These are phyloP conservation scores for Fonsecaea pedrosoi DNA, from an alignment of 2,329 filamentous ascomycete species.

Conservation along the genomic window DNA sequence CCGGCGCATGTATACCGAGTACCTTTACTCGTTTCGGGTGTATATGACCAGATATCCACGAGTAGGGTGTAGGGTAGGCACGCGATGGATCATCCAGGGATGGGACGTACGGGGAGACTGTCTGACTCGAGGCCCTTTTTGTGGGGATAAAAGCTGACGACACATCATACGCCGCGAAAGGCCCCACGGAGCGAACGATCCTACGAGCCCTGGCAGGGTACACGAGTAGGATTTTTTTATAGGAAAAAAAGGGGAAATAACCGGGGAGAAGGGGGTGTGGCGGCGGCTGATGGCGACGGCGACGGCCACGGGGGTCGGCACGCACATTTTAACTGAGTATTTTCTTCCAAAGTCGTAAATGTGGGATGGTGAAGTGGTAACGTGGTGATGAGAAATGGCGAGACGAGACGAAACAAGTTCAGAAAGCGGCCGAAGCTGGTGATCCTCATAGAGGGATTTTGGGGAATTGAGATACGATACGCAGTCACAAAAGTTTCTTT, in stretches of 20 bases:
- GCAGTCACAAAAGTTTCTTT: too few species aligned
- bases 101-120: background rate
- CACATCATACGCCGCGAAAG: background rate
- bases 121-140: background rate
- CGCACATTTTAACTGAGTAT: background rate
- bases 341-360: background rate
- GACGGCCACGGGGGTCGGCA: background rate
- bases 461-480: too few species aligned
- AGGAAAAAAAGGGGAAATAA: background rate
- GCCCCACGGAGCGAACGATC: too few species aligned
- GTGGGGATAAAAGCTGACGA: slow-evolving; percentile 15
- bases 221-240: background rate
- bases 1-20: too few species aligned
- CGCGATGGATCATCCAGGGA: background rate
- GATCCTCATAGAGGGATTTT: too few species aligned
- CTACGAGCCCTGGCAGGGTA: too few species aligned
- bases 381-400: background rate
- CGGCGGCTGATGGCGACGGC: background rate
- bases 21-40: background rate
- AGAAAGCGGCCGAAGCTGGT: too few species aligned
- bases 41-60: background rate
- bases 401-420: too few species aligned
- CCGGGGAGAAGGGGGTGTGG: too few species aligned
- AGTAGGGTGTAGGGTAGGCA: background rate
- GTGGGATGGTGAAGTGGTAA: background rate